Base-by-base conservation (phyloP, 1,284 basidiomycete species). In the Afroboletus lepidellus region DNA sequence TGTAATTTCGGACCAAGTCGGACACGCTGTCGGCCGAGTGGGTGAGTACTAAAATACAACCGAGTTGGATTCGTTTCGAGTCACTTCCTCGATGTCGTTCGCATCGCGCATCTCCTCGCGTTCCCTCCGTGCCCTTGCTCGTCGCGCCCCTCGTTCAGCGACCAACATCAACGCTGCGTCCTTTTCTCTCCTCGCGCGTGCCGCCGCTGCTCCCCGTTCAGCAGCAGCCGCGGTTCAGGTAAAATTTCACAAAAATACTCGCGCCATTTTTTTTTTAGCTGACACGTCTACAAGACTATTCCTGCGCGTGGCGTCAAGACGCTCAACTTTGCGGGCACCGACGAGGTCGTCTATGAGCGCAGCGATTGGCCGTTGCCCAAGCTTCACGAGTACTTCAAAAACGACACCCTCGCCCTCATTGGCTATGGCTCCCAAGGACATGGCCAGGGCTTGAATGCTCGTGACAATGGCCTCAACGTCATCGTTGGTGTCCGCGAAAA, bases 341-440 rank as follows among this genome's bases (percentile, higher is more conserved):
- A 96, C 70, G 96, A 99, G 79, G 84, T 83, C 62, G 94, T 99
- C 52, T 99, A 98, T 74, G 96, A 99, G 82, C 93, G 95, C 61
- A 84, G 83, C 66, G 96, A 99, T 83, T 99, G 97, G 97, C 97
- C 96, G 39, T 78, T 96, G 56, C 86, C 94, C 65, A 98, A 93
- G 77, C 87, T 99, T 71, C 96, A 98, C 74, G 94, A 98, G 71
- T 97, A 94, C 81, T 97, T 99, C 84, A 98, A 98, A 79, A 90
- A 98, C 72, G 97, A 99, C 77, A 98, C 96, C 61, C 92, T 99
- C 57, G 96, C 96, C 60, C 85, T 99, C 74, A 97, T 98, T 65
- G 94, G 97, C 58, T 99, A 99, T 73, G 97, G 97, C 61, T 98
- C 97, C n/a, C 92, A 94, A 77, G 95, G 95, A 49, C 96, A 99